Evolutionary conservation across 2,329 filamentous ascomycete species (phyloP).

Genomic region (Diaporthe australafricana): DNA sequence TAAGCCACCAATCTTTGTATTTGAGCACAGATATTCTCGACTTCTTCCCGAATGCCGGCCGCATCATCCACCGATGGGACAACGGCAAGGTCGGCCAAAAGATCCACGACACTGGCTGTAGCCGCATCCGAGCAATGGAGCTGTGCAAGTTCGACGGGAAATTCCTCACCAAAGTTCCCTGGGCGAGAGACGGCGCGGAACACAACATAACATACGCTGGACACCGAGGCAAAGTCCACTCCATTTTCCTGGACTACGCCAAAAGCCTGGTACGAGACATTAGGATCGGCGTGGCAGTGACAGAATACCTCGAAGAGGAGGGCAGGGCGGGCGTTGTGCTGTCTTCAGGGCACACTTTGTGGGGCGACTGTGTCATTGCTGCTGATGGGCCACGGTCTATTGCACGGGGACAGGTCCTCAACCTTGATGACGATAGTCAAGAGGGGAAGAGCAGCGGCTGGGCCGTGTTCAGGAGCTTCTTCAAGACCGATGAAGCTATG

Average conservation of each 20-base stretch:
- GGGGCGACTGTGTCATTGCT: neutral
- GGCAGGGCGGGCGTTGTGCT: neutral
- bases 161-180: neutral
- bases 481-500: neutral
- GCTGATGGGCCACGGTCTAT: neutral
- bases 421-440: neutral
- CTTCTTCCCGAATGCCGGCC: conserved; percentile 19
- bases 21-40: neutral
- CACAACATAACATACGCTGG: conserved; percentile 10
- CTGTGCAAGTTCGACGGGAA: conserved; percentile 8
- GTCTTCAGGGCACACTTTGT: neutral
- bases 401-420: neutral
- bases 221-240: conserved; percentile 12
- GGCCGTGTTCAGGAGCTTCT: neutral
- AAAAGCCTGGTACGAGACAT: neutral
- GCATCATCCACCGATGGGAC: conserved; percentile 25
- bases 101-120: conserved; percentile 1
- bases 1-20: neutral
- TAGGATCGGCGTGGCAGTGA: neutral
- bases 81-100: conserved; percentile 16
- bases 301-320: neutral
- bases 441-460: neutral
- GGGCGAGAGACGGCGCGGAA: neutral
- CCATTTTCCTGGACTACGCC: neutral
- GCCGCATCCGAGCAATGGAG: conserved; percentile 6